Evolutionary conservation across 2,329 filamentous ascomycete species (phyloP).

Genomic region (Diplodia scrobiculata): DNA sequence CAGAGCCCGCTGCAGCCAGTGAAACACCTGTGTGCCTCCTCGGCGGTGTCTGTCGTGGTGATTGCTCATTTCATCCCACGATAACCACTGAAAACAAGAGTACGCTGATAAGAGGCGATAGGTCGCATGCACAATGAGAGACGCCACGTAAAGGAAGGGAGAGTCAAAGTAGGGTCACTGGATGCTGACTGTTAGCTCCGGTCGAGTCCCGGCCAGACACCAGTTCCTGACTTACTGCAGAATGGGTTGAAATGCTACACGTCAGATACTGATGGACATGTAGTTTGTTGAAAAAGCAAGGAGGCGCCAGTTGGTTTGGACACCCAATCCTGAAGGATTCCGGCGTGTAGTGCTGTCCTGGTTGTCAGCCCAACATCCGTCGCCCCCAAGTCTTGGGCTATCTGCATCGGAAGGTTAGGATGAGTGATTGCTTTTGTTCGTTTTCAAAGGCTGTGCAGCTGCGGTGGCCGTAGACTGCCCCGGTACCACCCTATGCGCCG

Average conservation of each 20-base stretch:
- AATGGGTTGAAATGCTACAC: neutral
- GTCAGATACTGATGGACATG: neutral
- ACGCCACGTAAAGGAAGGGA: neutral
- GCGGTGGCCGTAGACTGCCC: neutral
- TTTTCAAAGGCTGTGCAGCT: neutral
- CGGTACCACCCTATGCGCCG: neutral
- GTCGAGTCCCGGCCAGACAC: neutral
- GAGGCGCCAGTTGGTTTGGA: neutral
- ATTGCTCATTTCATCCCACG: neutral
- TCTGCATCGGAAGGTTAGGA: neutral
- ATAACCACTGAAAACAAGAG: neutral
- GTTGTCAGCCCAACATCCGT: neutral
- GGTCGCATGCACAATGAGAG: neutral
- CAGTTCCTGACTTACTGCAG: neutral
- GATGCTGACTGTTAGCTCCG: neutral
- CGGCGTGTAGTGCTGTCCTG: neutral
- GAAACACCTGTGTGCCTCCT: neutral
- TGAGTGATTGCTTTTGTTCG: neutral
- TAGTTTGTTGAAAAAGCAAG: conserved; percentile 7
- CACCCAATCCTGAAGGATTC: neutral
- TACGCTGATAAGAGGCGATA: neutral
- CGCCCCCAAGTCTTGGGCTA: neutral
- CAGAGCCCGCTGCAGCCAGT: neutral
- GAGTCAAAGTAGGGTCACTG: neutral
- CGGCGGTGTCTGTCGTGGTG: neutral